Conservation (phyloP, 2,329 filamentous ascomycete species). For the Pezicula rhizophila region DNA sequence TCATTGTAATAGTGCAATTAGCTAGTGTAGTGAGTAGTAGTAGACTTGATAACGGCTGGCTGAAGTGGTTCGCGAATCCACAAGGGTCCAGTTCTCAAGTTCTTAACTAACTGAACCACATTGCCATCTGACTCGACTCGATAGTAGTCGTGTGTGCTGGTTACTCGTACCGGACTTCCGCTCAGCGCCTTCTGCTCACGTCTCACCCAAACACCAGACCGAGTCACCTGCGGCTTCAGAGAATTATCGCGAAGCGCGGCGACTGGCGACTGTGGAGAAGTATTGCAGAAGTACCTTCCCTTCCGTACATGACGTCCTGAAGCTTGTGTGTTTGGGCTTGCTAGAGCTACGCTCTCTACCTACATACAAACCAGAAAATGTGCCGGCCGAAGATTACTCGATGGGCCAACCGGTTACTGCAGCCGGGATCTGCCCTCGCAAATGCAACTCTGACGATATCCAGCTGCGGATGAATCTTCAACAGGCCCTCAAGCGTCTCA, state of each 20-base stretch:
- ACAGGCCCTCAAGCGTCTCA: neutral
- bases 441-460: neutral
- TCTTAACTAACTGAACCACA: too few species aligned
- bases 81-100: too few species aligned
- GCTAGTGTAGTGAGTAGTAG: neutral
- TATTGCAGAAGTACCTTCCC: neutral
- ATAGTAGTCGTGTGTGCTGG: too few species aligned
- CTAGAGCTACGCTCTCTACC: too few species aligned
- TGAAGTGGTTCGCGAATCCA: too few species aligned
- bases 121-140: too few species aligned
- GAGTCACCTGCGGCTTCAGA: neutral
- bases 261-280: neutral
- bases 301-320: neutral
- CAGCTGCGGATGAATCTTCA: too few species aligned
- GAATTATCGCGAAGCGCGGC: constrained; percentile 1
- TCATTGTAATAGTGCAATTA: neutral
- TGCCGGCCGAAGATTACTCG: neutral
- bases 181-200: too few species aligned
- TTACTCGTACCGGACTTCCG: too few species aligned
- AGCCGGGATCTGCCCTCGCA: neutral
- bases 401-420: neutral
- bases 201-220: too few species aligned
- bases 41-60: too few species aligned
- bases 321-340: neutral
- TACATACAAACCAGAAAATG: neutral